These are phyloP conservation scores for Fusarium avenaceum DNA, from an alignment of 2,329 filamentous ascomycete species.

Conservation along the genomic window DNA sequence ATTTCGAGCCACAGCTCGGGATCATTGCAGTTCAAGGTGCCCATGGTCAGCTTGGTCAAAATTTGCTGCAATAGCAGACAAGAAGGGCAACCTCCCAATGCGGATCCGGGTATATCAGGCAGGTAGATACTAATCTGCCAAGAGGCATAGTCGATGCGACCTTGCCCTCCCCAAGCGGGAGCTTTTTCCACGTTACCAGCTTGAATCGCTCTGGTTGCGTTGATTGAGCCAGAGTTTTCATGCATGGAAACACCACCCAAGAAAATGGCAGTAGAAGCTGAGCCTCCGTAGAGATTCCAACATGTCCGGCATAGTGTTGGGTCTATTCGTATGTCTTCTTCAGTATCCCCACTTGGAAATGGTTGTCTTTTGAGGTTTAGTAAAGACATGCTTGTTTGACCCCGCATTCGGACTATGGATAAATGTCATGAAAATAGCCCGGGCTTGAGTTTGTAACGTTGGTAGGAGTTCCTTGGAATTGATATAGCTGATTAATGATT, in stretches of 20 bases:
- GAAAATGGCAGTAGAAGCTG: slow-evolving; percentile 17
- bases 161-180: slow-evolving; percentile 26
- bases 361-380: slow-evolving; percentile 22
- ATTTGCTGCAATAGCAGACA: slow-evolving; percentile 25
- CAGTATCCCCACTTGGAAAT: slow-evolving; percentile 22
- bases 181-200: slow-evolving; percentile 9
- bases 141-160: slow-evolving; percentile 34
- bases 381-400: slow-evolving; percentile 31
- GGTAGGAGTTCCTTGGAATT: not conserved
- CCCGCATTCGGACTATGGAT: slow-evolving; percentile 13
- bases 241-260: slow-evolving; percentile 38
- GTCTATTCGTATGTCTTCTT: slow-evolving; percentile 33
- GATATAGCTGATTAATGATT: accelerated
- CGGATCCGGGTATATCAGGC: slow-evolving; percentile 18
- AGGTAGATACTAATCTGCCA: slow-evolving; percentile 31
- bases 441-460: too few species aligned
- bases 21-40: slow-evolving; percentile 9
- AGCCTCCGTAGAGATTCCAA: slow-evolving; percentile 40
- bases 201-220: slow-evolving; percentile 18
- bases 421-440: too few species aligned
- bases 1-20: slow-evolving; percentile 24
- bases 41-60: slow-evolving; percentile 25
- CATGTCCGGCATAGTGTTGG: slow-evolving; percentile 32
- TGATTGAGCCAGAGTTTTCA: slow-evolving; percentile 25
- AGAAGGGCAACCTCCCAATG: slow-evolving; percentile 20